A percentile compares a stretch with the other conserved stretches of the same genome.
phyloP scores from a whole-genome alignment of 345 rosid species.

The Euphorbia lathyris region DNA sequence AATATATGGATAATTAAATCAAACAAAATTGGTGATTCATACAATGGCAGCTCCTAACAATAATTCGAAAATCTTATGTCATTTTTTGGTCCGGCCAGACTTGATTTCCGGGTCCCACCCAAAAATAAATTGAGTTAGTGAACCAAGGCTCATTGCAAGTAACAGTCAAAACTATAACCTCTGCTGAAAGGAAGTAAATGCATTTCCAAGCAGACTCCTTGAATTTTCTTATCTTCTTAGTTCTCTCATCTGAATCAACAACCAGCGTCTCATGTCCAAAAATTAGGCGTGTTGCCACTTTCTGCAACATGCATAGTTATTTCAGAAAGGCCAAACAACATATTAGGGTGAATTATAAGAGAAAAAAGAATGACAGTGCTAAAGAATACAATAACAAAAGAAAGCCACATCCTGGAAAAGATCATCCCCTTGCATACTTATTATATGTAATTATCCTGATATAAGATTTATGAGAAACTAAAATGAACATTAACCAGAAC shows the following conservation, averaged over 20 bases:
- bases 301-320: constrained; percentile 43
- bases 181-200: constrained; percentile 70
- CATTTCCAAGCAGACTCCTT: constrained; percentile 97
- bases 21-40: background rate
- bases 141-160: constrained; percentile 86
- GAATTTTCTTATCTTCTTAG: constrained; percentile 65
- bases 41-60: background rate
- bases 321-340: constrained; percentile 17
- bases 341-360: constrained; percentile 7
- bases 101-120: constrained; percentile 81
- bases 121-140: constrained; percentile 60
- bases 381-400: background rate
- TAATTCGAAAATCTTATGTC: constrained; percentile 45
- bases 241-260: constrained; percentile 32
- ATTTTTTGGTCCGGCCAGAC: constrained; percentile 83
- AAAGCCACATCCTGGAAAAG: background rate
- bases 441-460: background rate
- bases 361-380: background rate
- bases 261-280: constrained; percentile 40
- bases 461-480: background rate
- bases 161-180: constrained; percentile 54
- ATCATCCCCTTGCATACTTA: too few species aligned
- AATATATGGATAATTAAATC: background rate
- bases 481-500: constrained; percentile 4
- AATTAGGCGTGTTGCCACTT: constrained; percentile 48